Evolutionary conservation across 192 early-diverging fungal genomes (phyloP), one percentile per base, ranked within the genome.

Genomic region (Mortierella hygrophila): DNA sequence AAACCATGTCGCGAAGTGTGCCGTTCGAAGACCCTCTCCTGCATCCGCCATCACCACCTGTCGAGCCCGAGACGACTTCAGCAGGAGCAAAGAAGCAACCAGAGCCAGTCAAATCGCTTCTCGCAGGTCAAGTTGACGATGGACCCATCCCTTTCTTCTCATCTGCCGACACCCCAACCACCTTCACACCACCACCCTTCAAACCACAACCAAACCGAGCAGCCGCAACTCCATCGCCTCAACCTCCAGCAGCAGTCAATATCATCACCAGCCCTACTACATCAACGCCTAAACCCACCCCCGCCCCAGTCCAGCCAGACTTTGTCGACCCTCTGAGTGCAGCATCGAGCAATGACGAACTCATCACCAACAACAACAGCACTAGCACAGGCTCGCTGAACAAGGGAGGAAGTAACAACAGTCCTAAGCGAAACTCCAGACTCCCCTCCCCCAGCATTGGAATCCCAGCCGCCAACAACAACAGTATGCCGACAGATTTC

Each of bases 1-100:
- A 70, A 70, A 38, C 41, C 80, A 86, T 86, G 84, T 86, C 84
- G 16, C 75, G 84, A 57, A 77, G 40, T 57, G 60, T 86, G 46
- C 84, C 84, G 6, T 81, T 81, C 35, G 84, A 86, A 68, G 84
- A 86, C 68, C 84, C 84, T 3, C 72, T 86, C 18, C 68, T 86
- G 40, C 84, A 86, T 42, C 84, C 84, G 29, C 71, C 84, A 41
- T 78, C 84, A 35, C 84, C 78, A 8, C 84, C 79, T 10, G 74
- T 68, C 78, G 37, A 52, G 16, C 6, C 74, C 8, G 68, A 69
- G 21, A 3, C 40, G 32, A 21, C 47, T 20, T 52, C 49, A 52
- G 38, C 26, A 2, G 52, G 26, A 44, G 52, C 60, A 23, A 71
- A 47, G 41, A 23, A 72, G 21, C 21, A 47, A 18, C 35, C 49